Evolutionary conservation across 1,139 yeast species (phyloP), one percentile per base, ranked within the genome.

Genomic region (Yamadazyma atmosphaerica): DNA sequence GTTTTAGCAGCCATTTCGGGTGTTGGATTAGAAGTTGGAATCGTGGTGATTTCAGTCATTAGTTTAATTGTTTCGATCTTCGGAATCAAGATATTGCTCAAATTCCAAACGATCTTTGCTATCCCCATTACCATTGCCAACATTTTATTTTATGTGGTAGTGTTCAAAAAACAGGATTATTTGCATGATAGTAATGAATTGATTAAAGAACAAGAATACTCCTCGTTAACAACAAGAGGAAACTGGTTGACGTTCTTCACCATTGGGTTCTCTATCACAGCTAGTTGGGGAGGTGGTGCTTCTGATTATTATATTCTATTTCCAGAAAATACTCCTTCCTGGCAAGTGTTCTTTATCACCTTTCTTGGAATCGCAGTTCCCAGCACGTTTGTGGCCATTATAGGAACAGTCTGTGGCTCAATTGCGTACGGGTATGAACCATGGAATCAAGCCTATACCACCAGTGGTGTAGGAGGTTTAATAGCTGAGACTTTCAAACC

Each of bases 211-310:
- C 40, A 44, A 29, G 52, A 45, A 1, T 24, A 74, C 3, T 75
- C 69, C 15, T 40, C 67, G 1, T 57, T 62, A 8, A 65, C 74
- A 3, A 44, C 55, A 10, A 69, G 72, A 36, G 95, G 95, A 7
- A 77, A 80, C 55, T 80, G 87, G 78, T 59, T 88, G 22, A 77
- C 88, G 13, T 85, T 81, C 58, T 86, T 87, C 54, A 77, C 90
- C 1, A 67, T 87, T 35, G 73, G 84, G 26, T 86, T 86, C 54
- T 83, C 96, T 23, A 81, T 84, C 33, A 87, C 96, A 3, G 78
- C 90, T 1, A 86, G 96, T 1, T 89, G 96, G 96, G 94, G 95
- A 26, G 84, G 92, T 4, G 77, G 85, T 44, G 86, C 96, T 1
- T 74, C 92, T 0, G 97, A 89, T 60, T 89, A 88, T 59, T 86